Conservation (phyloP, 805 yeast species). For the Zygoascus flipseniorum region DNA sequence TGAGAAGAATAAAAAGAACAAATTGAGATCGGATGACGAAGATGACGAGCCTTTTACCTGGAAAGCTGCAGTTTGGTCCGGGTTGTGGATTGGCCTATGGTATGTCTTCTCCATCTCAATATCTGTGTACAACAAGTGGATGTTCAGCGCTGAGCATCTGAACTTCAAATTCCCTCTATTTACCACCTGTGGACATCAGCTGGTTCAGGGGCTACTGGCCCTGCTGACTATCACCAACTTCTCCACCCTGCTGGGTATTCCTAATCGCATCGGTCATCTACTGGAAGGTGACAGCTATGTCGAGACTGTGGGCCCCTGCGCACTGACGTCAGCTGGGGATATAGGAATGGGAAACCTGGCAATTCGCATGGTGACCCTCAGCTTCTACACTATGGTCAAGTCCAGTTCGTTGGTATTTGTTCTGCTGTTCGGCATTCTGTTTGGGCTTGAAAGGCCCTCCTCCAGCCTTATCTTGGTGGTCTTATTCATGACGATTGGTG, state of each 20-base stretch:
- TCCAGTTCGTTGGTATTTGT: constrained; percentile 86
- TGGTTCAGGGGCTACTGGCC: constrained; percentile 54
- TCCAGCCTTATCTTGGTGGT: constrained; percentile 65
- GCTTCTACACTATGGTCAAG: constrained; percentile 88
- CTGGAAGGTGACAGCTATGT: constrained; percentile 24
- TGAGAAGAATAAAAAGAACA: neutral
- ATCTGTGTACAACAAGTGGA: constrained; percentile 81
- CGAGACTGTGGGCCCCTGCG: constrained; percentile 67
- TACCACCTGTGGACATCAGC: constrained; percentile 79
- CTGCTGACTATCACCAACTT: neutral
- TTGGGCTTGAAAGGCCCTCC: constrained; percentile 67
- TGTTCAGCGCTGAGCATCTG: constrained; percentile 72
- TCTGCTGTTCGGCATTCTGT: constrained; percentile 74
- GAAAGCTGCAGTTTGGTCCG: neutral
- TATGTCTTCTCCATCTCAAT: constrained; percentile 31
- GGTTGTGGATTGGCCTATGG: constrained; percentile 23
- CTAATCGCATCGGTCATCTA: constrained; percentile 13
- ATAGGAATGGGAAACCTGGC: constrained; percentile 89
- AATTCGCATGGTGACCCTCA: constrained; percentile 66
- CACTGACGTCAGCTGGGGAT: constrained; percentile 84
- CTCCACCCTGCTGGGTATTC: neutral
- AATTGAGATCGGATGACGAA: neutral
- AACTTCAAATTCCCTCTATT: constrained; percentile 77
- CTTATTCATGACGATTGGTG: constrained; percentile 71
- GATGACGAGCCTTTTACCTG: neutral